Evolutionary conservation across 2,329 filamentous ascomycete species (phyloP).

Genomic region (Chaetomiaceae sp.): DNA sequence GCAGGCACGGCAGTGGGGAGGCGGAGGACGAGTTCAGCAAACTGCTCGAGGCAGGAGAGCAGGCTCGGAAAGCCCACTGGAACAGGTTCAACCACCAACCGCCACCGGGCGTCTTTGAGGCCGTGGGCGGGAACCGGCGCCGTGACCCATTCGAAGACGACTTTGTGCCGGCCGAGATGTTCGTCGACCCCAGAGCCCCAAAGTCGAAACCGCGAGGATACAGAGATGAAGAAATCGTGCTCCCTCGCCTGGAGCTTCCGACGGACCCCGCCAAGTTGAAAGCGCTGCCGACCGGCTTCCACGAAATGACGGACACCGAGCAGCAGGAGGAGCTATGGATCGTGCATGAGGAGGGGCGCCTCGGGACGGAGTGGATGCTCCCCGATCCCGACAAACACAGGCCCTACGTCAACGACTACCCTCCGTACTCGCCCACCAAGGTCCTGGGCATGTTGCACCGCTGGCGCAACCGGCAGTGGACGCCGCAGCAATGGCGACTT

Average conservation of each 20-base stretch:
- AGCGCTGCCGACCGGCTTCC: constrained; percentile 14
- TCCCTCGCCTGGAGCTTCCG: neutral
- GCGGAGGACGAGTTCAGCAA: too few species aligned
- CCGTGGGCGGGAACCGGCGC: too few species aligned
- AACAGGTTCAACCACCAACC: too few species aligned
- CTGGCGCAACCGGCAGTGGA: constrained; percentile 9
- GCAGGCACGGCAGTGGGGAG: too few species aligned
- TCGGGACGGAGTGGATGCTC: constrained; percentile 12
- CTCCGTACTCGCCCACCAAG: constrained; percentile 17
- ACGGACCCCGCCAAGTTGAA: constrained; percentile 1
- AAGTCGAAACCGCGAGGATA: neutral
- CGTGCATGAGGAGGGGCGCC: constrained; percentile 4
- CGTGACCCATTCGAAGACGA: too few species aligned
- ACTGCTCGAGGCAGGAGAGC: too few species aligned
- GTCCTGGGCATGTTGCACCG: constrained; percentile 17
- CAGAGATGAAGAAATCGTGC: neutral
- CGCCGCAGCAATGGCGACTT: constrained; percentile 9
- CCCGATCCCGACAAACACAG: neutral
- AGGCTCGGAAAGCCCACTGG: too few species aligned
- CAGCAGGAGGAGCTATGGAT: constrained; percentile 20
- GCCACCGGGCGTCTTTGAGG: too few species aligned
- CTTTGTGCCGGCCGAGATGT: neutral
- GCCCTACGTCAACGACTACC: constrained; percentile 9
- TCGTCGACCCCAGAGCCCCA: neutral
- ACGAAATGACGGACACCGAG: constrained; percentile 10